Base-by-base conservation (phyloP, 75 land plant genomes). In the Selaginella moellendorffii region DNA sequence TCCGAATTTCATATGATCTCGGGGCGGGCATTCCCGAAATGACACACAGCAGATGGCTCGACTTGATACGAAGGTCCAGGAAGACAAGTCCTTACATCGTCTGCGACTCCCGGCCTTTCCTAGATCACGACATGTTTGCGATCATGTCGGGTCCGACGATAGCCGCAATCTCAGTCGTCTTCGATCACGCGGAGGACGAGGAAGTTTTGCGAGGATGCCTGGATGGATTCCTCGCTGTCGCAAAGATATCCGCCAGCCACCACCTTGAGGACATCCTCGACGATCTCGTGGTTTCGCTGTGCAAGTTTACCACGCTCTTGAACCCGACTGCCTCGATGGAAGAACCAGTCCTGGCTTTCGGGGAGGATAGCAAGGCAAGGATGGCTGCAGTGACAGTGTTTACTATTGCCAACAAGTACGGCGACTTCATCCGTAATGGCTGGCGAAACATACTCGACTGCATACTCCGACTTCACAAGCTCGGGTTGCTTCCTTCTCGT, bases 121-220 rank as follows among this genome's bases (percentile, higher is more conserved):
- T 89, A 63, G 96, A 86, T 62, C 87, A 76, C 67, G 97, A 93
- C 67, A 93, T 93, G 98, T 93, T 93, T 71, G 90, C 96, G 9
- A 89, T 82, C 69, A 83, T 93, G 75, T 86, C 98, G 21, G 98
- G 98, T 30, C 98, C 98, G 54, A 80, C 98, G 29, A 83, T 93
- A 61, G 98, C 98, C 66, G 97, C 98, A 18, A 83, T 93, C n/a
- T 86, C 97, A 27, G 98, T 90, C 27, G 91, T 93, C 24, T 93
- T 93, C 80, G 99, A 90, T 54, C 85, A 78, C 54, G 71, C 88
- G 12, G 84, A 95, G 51, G 91, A 90, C 31, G 91, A 86, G 26
- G 85, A 86, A 46, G 82, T 85, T 42, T 73, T 78, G 30, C 77
- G 71, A 12, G 64, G 76, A 1, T 88, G 93, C 69, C 78, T 77